Evolutionary conservation across 2,329 filamentous ascomycete species (phyloP), one percentile per base, ranked within the genome.

Genomic region (Diaporthe australafricana): DNA sequence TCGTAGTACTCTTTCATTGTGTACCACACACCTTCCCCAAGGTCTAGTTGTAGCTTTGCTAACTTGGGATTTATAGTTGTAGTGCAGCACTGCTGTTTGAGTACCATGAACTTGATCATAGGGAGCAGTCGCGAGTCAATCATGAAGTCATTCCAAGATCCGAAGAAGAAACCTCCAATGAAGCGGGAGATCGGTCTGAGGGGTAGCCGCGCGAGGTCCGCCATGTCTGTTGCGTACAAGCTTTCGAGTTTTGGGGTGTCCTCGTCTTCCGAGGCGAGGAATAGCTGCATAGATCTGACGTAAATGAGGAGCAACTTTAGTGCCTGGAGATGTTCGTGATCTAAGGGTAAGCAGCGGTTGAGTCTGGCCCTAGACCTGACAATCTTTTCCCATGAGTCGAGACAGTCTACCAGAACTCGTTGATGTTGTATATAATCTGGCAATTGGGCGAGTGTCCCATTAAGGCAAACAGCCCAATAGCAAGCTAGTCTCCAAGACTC

Each of bases 401-500:
- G 17, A 32, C 57, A 16, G 2, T 32, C 25, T 2, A 47, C 17
- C 7, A 62, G 40, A 9, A 47, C 1, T 9, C 25, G 38, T 17
- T 62, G 57, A 30, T 62, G 17, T 9, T 62, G 25, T 16, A 14
- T 25, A 22, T 14, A 62, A 16, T 30, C 14, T 40, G 22, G 25
- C 16, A 62, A 30, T 3, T 16, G n/a, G 17, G 35, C 40, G 20
- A 40, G 30, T 45, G 17, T 47, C 17, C 57, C 57, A 3, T 62
- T 62, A n/a, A 62, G 25, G 25, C 57, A 62, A 8, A 62, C 42
- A 2, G 22, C 40, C 57, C 57, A 62, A 14, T 30, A 62, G 40
- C 57, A 62, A 47, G 57, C 57, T 16, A 62, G 5, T 16, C 5
- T 62, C 57, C 57, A 62, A n/a, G 40, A 32, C 17, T 62, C 57